Evolutionary conservation across 345 rosid genomes (phyloP).

Genomic region (Geranium brycei): DNA sequence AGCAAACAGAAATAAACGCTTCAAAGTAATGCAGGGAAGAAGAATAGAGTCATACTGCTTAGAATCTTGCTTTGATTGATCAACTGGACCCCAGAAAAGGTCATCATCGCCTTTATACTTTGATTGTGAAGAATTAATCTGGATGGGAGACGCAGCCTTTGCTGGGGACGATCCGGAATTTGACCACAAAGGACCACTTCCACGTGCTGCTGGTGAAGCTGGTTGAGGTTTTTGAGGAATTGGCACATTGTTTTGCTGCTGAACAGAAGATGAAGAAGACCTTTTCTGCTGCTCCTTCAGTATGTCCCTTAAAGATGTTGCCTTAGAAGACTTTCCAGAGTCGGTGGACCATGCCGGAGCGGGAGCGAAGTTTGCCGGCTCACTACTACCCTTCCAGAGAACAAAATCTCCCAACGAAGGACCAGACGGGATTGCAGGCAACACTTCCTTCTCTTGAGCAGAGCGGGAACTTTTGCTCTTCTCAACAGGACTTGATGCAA

Average conservation of each 20-base stretch:
- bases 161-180: conserved; percentile 45
- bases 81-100: conserved; percentile 90
- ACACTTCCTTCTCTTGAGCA: conserved; percentile 49
- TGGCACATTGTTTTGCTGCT: conserved; percentile 34
- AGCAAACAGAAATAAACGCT: too few species aligned
- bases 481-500: conserved; percentile 51
- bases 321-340: conserved; percentile 43
- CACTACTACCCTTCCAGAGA: conserved; percentile 55
- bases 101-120: conserved; percentile 73
- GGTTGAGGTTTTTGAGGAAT: conserved; percentile 46
- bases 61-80: conserved; percentile 58
- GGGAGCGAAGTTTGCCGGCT: conserved; percentile 35
- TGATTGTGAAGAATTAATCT: conserved; percentile 39
- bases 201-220: conserved; percentile 26
- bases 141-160: conserved; percentile 47
- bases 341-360: conserved; percentile 85
- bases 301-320: conserved; percentile 79
- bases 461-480: conserved; percentile 55
- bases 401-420: conserved; percentile 97
- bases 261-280: conserved; percentile 24
- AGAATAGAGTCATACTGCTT: conserved; percentile 42
- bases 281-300: conserved; percentile 83
- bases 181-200: conserved; percentile 38
- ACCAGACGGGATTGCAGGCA: conserved; percentile 75
- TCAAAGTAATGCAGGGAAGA: neutral